Base-by-base conservation (phyloP, 2,329 filamentous ascomycete genomes). In the Lojkania enalia region DNA sequence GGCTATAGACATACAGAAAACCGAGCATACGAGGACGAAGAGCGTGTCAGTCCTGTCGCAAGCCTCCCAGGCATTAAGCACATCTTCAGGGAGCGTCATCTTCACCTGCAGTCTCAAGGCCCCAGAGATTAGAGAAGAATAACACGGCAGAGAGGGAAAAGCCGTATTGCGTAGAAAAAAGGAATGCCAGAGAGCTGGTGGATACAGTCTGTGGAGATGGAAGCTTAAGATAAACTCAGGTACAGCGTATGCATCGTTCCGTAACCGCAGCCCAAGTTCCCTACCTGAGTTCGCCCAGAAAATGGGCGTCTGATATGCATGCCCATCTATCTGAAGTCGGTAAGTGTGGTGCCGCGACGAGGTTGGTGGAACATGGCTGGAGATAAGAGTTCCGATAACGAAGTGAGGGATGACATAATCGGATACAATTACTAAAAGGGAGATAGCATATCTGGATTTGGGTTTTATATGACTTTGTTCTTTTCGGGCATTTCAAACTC, bases 1-100 rank as follows among this genome's bases (percentile, higher is more conserved):
- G 11, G 30, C 7, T 7, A 9, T 33, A 15, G 30, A 19, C 57
- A 7, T 60, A 64, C 62, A 79, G 49, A 78, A 75, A 23, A 77
- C 74, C 15, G 69, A 74, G 57, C 75, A 78, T n/a, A 77, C 68
- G 5, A 78, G 66, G 35, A 78, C 70, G 57, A 78, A 78, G 33
- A 75, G 62, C 0, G 77, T 79, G 54, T 80, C 77, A n/a, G 63
- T 77, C 48, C 75, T 73, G 58, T 76, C 72, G 60, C 77, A 80
- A 37, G 71, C 69, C 41, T 77, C 74, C 75, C 76, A 79, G 15
- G 74, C 75, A 30, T 70, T 57, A 33, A 64, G 39, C 3, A 66
- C 61, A 32, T 63, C 58, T 41, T 46, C 52, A 23, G 60, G 57
- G 27, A 64, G 56, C 4, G 42, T 55, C 57, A 64, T 64, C n/a